A percentile compares a stretch with the other conserved stretches of the same genome.
Conservation (phyloP, 257 asterid genomes). For the Prunella vulgaris region DNA sequence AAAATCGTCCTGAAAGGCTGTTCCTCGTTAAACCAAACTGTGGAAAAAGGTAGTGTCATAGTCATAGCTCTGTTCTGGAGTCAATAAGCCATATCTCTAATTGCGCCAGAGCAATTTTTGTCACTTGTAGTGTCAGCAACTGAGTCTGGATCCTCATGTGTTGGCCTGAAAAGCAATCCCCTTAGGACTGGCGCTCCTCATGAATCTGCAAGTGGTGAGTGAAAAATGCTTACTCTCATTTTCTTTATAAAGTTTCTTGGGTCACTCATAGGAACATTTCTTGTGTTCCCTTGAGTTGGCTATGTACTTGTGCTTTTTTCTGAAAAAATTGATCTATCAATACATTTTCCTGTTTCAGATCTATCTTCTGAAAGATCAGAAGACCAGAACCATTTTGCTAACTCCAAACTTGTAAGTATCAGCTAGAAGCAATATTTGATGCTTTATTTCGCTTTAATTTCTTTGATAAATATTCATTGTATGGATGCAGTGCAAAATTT, state of each 20-base stretch:
- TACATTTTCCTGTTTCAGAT: conserved; percentile 25
- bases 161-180: conserved; percentile 17
- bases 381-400: conserved; percentile 22
- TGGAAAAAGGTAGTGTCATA: conserved; percentile 40
- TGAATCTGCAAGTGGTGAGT: conserved; percentile 48
- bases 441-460: conserved; percentile 1
- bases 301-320: no score
- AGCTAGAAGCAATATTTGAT: conserved; percentile 13
- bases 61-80: conserved; percentile 29
- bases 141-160: conserved; percentile 32
- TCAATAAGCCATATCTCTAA: conserved; percentile 33
- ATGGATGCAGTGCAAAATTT: background rate
- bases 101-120: conserved; percentile 31
- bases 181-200: conserved; percentile 23
- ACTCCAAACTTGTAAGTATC: conserved; percentile 39
- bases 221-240: no score
- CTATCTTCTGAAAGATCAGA: conserved; percentile 35
- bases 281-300: no score
- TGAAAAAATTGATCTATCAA: background rate
- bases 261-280: no score
- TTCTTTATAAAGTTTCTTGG: no score
- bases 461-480: conserved; percentile 8
- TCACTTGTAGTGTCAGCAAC: conserved; percentile 12
- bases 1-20: conserved; percentile 23
- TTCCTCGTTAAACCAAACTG: conserved; percentile 22